Evolutionary conservation across 768 basidiomycete species (phyloP).

Genomic region (Podaxis mareebaensis): DNA sequence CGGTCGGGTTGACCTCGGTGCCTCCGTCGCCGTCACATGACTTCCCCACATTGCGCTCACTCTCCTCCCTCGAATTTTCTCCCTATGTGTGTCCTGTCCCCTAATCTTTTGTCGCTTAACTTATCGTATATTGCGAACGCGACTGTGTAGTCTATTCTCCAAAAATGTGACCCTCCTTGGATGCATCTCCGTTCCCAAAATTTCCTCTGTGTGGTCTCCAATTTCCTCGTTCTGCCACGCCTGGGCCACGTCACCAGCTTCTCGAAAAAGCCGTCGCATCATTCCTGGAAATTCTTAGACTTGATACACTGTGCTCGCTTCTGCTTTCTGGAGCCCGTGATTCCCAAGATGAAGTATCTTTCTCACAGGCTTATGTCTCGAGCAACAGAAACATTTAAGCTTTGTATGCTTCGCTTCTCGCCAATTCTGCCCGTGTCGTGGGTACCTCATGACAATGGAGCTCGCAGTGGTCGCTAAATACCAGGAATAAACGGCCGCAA

Average conservation of each 20-base stretch:
- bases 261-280: not conserved
- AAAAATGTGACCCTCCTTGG: not conserved
- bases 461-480: not conserved
- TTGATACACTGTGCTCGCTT: not conserved
- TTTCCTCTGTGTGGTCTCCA: not conserved
- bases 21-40: not conserved
- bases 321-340: not conserved
- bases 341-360: not conserved
- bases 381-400: not conserved
- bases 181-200: not conserved
- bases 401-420: not conserved
- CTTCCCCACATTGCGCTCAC: not conserved
- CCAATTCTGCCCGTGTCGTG: no score
- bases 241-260: constrained; percentile 9
- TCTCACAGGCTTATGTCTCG: not conserved
- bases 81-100: not conserved
- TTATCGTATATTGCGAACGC: not conserved
- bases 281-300: not conserved
- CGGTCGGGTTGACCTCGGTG: constrained; percentile 4
- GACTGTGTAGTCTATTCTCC: no score
- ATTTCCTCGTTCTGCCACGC: constrained; percentile 1
- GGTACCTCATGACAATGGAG: not conserved
- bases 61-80: not conserved
- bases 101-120: not conserved
- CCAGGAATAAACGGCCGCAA: not conserved